phyloP scores from a whole-genome alignment of 208 protist species.

The Trypanosoma scelopori region DNA sequence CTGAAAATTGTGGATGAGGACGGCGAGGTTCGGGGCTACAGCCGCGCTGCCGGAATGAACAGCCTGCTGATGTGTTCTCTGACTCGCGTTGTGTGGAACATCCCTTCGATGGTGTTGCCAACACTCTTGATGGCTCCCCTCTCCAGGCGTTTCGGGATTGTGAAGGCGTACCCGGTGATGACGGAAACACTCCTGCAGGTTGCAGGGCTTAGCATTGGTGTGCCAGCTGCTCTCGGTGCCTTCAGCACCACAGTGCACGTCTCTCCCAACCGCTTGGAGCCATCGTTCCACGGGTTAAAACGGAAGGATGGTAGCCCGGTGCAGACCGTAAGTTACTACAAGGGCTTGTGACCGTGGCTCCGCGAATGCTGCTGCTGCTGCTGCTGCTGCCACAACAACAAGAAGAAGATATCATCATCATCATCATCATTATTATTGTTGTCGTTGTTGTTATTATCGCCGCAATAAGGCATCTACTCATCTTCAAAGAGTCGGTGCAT shows the following conservation, averaged over 20 bases:
- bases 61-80: constrained; percentile 80
- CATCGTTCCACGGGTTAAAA: constrained; percentile 58
- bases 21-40: constrained; percentile 66
- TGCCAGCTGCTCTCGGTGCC: constrained; percentile 70
- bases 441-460: too few species aligned
- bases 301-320: constrained; percentile 69
- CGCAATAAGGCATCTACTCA: background rate
- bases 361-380: background rate
- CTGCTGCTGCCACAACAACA: too few species aligned
- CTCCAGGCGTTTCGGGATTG: constrained; percentile 30
- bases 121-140: constrained; percentile 82
- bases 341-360: constrained; percentile 59
- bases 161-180: constrained; percentile 32
- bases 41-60: constrained; percentile 68
- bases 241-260: constrained; percentile 66
- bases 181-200: constrained; percentile 69
- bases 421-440: too few species aligned
- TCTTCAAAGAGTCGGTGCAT: background rate
- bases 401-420: too few species aligned
- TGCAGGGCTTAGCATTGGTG: constrained; percentile 59
- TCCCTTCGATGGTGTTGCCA: constrained; percentile 88
- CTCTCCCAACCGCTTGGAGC: constrained; percentile 49
- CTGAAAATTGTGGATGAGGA: constrained; percentile 89
- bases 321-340: constrained; percentile 74
- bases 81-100: constrained; percentile 76